Evolutionary conservation across 106 monocot species (phyloP).

Genomic region (Allium fistulosum): DNA sequence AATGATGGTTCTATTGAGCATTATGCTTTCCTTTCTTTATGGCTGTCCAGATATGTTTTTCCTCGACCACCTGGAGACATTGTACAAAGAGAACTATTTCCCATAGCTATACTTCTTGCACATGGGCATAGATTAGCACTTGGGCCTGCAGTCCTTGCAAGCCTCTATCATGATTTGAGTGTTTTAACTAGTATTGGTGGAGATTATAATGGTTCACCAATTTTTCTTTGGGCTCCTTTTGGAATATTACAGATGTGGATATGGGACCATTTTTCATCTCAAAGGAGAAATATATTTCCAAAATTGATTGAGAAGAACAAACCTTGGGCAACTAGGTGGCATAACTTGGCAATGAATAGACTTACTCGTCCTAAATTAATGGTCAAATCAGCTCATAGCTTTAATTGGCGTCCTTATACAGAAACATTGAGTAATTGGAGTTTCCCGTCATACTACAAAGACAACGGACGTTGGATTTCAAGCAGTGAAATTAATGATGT

Average conservation of each 20-base stretch:
- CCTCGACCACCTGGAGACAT: conserved; percentile 35
- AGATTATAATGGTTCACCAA: neutral
- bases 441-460: no score
- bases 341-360: conserved; percentile 34
- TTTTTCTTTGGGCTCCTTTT: conserved; percentile 39
- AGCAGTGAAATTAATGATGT: conserved; percentile 7
- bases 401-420: conserved; percentile 49
- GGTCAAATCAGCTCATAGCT: conserved; percentile 19
- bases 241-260: conserved; percentile 56
- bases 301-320: conserved; percentile 16
- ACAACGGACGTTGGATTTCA: conserved; percentile 18
- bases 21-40: conserved; percentile 54
- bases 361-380: conserved; percentile 15
- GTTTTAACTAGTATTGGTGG: conserved; percentile 13
- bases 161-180: conserved; percentile 40
- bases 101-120: conserved; percentile 43
- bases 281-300: conserved; percentile 18
- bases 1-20: conserved; percentile 42
- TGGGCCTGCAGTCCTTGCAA: conserved; percentile 43
- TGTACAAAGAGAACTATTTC: conserved; percentile 31
- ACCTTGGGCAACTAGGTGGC: conserved; percentile 52
- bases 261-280: conserved; percentile 54
- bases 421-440: conserved; percentile 18
- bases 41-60: conserved; percentile 65
- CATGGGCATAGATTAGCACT: conserved; percentile 42